Conservation (phyloP, 1,284 basidiomycete genomes). For the Puccinia hordei region DNA sequence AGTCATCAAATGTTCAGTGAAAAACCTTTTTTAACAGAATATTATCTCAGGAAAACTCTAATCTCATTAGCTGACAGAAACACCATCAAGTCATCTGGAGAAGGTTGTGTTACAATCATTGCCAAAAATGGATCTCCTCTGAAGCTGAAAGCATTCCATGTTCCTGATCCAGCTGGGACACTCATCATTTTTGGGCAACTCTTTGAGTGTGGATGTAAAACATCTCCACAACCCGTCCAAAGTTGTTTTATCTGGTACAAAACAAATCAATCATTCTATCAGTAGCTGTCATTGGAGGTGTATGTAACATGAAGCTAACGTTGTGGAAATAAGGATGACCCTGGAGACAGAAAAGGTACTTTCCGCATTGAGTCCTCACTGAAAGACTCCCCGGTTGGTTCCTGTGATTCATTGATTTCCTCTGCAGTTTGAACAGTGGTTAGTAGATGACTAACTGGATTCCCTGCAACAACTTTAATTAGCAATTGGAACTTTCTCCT, state of each 20-base stretch:
- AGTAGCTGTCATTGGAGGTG: background rate
- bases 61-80: background rate
- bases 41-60: background rate
- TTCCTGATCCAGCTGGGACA: background rate
- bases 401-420: too few species aligned
- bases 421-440: too few species aligned
- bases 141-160: background rate
- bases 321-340: too few species aligned
- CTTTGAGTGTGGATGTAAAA: background rate
- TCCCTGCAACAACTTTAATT: too few species aligned
- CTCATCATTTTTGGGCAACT: background rate
- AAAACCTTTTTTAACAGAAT: background rate
- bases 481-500: too few species aligned
- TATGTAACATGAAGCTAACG: background rate
- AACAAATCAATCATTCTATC: background rate
- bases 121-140: background rate
- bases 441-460: too few species aligned
- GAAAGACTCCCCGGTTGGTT: too few species aligned
- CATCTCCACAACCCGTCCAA: background rate
- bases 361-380: too few species aligned
- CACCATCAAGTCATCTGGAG: background rate
- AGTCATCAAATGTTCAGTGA: slow-evolving; percentile 8
- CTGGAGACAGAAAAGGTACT: too few species aligned
- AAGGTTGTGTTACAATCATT: too few species aligned
- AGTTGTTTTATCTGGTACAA: background rate